A percentile compares a stretch with the other conserved stretches of the same genome.
These are phyloP conservation scores for Zopfochytrium polystomum DNA, from an alignment of 371 early-diverging fungal species.

Conservation along the genomic window DNA sequence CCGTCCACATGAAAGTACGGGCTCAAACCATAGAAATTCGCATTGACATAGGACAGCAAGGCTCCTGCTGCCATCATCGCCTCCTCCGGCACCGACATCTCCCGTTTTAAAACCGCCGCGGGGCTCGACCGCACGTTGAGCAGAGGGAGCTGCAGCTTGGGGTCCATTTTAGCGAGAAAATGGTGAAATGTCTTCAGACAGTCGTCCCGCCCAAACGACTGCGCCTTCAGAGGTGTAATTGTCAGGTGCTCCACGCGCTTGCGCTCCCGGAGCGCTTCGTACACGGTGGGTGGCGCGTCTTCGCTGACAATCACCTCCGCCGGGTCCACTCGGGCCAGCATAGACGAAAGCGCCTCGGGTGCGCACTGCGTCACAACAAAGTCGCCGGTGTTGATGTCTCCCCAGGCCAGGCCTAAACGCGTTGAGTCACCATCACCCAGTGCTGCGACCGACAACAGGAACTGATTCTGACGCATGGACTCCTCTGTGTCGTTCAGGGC, in stretches of 20 bases:
- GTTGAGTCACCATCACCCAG: neutral
- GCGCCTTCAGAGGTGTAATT: too few species aligned
- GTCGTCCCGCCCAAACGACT: too few species aligned
- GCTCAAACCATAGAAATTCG: conserved; percentile 43
- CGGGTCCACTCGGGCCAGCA: conserved; percentile 79
- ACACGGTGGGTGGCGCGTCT: too few species aligned
- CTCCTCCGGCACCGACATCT: neutral
- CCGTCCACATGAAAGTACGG: conserved; percentile 10
- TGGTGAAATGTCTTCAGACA: too few species aligned
- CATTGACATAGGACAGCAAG: conserved; percentile 47
- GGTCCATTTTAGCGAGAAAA: too few species aligned
- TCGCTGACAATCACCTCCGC: conserved; percentile 76
- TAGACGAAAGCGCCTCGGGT: conserved; percentile 52
- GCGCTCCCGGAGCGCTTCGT: too few species aligned
- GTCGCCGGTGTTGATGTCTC: conserved; percentile 89
- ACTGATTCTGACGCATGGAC: conserved; percentile 58
- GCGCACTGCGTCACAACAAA: conserved; percentile 65
- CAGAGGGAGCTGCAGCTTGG: too few species aligned
- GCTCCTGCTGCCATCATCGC: conserved; percentile 38
- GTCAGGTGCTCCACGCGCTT: too few species aligned
- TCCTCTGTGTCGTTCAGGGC: conserved; percentile 68
- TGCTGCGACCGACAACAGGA: conserved; percentile 51
- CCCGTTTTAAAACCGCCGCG: too few species aligned
- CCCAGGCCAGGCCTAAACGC: conserved; percentile 77
- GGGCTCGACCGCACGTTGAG: too few species aligned